phyloP scores from a whole-genome alignment of 148 eudicot species.

The Vaccinium myrtillus region DNA sequence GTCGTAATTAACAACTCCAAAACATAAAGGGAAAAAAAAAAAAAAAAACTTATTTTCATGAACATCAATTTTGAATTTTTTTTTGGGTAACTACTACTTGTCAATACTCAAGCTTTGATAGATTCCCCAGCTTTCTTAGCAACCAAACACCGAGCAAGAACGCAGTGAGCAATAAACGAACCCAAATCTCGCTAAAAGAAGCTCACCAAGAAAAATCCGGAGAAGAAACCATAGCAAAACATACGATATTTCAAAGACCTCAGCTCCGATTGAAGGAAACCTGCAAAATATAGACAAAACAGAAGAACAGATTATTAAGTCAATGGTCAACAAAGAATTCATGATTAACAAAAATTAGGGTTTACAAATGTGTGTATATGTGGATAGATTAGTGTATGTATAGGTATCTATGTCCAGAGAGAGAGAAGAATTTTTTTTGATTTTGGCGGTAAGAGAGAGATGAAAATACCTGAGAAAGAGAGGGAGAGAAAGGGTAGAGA shows the following conservation, averaged over 20 bases:
- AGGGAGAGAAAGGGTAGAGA: conserved; percentile 11
- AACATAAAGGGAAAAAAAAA: not conserved
- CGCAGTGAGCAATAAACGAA: not conserved
- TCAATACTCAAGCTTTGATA: not conserved
- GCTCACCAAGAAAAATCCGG: not conserved
- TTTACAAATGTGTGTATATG: not conserved
- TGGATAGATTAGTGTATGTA: not conserved
- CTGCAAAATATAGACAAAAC: conserved; percentile 1
- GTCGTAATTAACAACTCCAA: not conserved
- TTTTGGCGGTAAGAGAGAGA: conserved; percentile 8
- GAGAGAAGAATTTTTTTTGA: not conserved
- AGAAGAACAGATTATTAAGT: not conserved
- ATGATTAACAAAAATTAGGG: conserved; percentile 10
- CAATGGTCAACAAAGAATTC: not conserved
- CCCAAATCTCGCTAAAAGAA: not conserved
- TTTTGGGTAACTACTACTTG: not conserved
- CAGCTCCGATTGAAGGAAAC: not conserved
- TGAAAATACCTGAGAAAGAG: conserved; percentile 7
- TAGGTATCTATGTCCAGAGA: not conserved
- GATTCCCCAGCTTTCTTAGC: not conserved
- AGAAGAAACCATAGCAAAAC: not conserved
- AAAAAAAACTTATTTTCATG: not conserved
- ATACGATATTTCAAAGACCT: not conserved
- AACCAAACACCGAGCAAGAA: conserved; percentile 6
- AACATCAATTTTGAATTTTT: not conserved